These are phyloP conservation scores for Diplocarpon rosae DNA, from an alignment of 2,329 filamentous ascomycete species.

Conservation along the genomic window DNA sequence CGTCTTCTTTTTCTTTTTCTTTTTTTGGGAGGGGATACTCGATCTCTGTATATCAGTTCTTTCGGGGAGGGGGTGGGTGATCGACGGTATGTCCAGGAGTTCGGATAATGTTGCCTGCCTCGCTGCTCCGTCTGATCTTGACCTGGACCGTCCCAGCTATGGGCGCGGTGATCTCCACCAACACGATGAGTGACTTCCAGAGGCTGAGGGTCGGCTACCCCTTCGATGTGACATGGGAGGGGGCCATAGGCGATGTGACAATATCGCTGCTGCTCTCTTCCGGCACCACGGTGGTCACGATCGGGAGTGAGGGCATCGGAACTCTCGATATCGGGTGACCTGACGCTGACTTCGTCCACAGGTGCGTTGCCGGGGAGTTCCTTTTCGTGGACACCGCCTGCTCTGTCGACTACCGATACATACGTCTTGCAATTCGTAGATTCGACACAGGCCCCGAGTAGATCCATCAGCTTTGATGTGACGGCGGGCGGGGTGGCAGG, in stretches of 20 bases:
- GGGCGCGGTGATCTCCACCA: conserved; percentile 1
- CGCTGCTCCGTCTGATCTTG: conserved; percentile 3
- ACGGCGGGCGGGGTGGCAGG: background rate
- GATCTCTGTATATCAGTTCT: background rate
- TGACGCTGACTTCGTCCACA: background rate
- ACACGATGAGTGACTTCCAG: conserved; percentile 1
- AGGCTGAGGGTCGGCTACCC: background rate
- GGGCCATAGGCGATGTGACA: conserved; percentile 2
- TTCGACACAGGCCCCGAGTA: background rate
- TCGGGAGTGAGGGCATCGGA: background rate
- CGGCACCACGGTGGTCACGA: background rate
- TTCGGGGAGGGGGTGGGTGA: background rate
- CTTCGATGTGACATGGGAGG: conserved; percentile 3
- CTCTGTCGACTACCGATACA: conserved; percentile 1
- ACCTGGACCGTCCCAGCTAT: background rate
- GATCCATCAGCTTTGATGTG: background rate
- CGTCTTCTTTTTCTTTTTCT: too few relatives aligned
- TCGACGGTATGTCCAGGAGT: background rate
- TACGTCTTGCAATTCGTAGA: conserved; percentile 4
- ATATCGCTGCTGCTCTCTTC: conserved; percentile 1
- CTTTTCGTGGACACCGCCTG: conserved; percentile 4
- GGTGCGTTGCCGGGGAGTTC: background rate
- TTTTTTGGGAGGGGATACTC: too few relatives aligned
- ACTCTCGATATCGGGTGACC: background rate
- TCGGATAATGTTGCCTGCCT: background rate